phyloP scores from a whole-genome alignment of 2,329 filamentous ascomycete species.

The Colletotrichum coccodes region DNA sequence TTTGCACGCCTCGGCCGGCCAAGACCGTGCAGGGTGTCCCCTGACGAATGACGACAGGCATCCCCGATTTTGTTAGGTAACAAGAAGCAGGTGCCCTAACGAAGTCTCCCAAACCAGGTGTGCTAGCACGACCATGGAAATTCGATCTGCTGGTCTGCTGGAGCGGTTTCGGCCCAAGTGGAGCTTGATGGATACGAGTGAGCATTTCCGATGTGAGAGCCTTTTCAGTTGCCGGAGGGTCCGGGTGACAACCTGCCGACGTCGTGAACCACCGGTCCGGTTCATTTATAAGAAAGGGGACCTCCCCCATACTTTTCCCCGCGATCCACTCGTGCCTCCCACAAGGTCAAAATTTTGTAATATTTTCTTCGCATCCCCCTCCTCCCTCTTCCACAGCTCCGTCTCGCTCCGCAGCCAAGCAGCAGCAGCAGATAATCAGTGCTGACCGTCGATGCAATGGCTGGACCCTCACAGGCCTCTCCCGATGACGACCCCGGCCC shows the following conservation, averaged over 20 bases:
- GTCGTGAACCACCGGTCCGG: conserved; percentile 24
- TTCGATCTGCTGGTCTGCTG: conserved; percentile 24
- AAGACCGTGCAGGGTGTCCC: conserved; percentile 7
- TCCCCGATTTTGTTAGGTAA: conserved; percentile 29
- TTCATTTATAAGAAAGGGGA: conserved; percentile 27
- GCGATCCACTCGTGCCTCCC: conserved; percentile 25
- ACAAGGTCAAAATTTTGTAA: conserved; percentile 5
- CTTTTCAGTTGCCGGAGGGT: conserved; percentile 15
- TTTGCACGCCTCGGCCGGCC: neutral
- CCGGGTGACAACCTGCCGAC: conserved; percentile 15
- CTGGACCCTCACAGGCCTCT: conserved; percentile 18
- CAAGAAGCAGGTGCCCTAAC: neutral
- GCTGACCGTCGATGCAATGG: conserved; percentile 33
- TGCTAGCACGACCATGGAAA: conserved; percentile 23
- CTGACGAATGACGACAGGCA: conserved; percentile 19
- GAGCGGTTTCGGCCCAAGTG: conserved; percentile 31
- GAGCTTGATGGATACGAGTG: conserved; percentile 27
- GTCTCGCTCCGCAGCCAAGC: conserved; percentile 5
- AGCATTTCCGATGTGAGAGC: conserved; percentile 8
- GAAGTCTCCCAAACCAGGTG: neutral
- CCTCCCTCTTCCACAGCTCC: neutral
- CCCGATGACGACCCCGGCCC: conserved; percentile 32
- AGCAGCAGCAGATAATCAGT: neutral
- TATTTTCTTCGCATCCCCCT: neutral
- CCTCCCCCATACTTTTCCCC: conserved; percentile 27